A percentile compares a stretch with the other conserved stretches of the same genome.
These are phyloP conservation scores for Aureobasidium mangrovei DNA, from an alignment of 2,329 filamentous ascomycete species.

Conservation along the genomic window DNA sequence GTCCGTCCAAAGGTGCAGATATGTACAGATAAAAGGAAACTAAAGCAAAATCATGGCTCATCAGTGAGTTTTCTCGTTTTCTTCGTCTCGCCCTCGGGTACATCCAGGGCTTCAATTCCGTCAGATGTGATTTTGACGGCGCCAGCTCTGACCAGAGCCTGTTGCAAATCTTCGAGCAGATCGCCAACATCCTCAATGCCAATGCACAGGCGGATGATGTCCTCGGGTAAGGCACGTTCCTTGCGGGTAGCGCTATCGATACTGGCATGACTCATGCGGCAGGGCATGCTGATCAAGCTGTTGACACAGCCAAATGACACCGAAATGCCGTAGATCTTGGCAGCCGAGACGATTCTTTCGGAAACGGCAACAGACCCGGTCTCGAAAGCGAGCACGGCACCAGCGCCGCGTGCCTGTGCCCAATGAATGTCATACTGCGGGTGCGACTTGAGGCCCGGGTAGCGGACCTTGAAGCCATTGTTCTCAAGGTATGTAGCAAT, in stretches of 20 bases:
- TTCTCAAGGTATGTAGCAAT: slow-evolving; percentile 89
- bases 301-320: slow-evolving; percentile 98
- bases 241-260: slow-evolving; percentile 90
- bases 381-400: slow-evolving; percentile 92
- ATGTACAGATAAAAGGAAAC: slow-evolving; percentile 6
- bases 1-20: background rate
- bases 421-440: slow-evolving; percentile 95
- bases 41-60: slow-evolving; percentile 22
- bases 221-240: slow-evolving; percentile 88
- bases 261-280: slow-evolving; percentile 97
- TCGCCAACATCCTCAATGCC: slow-evolving; percentile 92
- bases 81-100: slow-evolving; percentile 23
- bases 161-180: slow-evolving; percentile 82
- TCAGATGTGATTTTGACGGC: slow-evolving; percentile 81
- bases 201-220: slow-evolving; percentile 90
- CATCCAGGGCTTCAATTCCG: slow-evolving; percentile 58
- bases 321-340: slow-evolving; percentile 86
- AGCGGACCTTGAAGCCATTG: slow-evolving; percentile 89
- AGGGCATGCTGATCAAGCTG: slow-evolving; percentile 97
- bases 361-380: slow-evolving; percentile 77
- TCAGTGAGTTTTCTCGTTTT: slow-evolving; percentile 28
- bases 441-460: slow-evolving; percentile 87
- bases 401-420: slow-evolving; percentile 88
- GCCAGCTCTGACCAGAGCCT: slow-evolving; percentile 88
- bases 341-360: slow-evolving; percentile 88